Conservation (phyloP, 2,329 filamentous ascomycete species). For the Westerdykella ornata region DNA sequence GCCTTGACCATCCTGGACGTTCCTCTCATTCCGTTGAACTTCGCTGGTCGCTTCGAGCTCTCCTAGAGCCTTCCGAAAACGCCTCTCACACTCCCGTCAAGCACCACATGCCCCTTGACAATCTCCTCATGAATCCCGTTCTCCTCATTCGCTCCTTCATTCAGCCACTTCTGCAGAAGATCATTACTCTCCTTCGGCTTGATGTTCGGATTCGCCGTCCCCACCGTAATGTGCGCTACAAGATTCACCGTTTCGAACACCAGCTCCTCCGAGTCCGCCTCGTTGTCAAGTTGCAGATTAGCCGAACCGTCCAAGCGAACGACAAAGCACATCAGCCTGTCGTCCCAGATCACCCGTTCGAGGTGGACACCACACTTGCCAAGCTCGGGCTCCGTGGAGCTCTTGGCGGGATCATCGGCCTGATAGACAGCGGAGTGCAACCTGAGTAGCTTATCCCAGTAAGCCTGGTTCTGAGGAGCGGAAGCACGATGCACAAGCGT, state of each 20-base stretch:
- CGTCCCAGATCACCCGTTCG: slow-evolving; percentile 70
- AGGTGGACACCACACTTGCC: slow-evolving; percentile 59
- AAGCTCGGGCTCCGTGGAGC: slow-evolving; percentile 47
- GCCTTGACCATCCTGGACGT: too few species aligned
- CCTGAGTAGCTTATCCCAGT: slow-evolving; percentile 69
- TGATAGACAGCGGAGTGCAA: slow-evolving; percentile 43
- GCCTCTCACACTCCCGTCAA: slow-evolving; percentile 51
- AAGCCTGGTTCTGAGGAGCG: slow-evolving; percentile 53
- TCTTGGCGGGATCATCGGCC: slow-evolving; percentile 28
- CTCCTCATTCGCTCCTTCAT: slow-evolving; percentile 47
- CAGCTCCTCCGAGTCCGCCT: slow-evolving; percentile 36
- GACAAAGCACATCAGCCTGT: slow-evolving; percentile 84
- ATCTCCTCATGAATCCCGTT: slow-evolving; percentile 51
- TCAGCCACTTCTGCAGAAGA: slow-evolving; percentile 67
- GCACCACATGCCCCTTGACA: slow-evolving; percentile 49
- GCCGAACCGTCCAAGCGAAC: slow-evolving; percentile 50
- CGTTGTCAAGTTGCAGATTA: slow-evolving; percentile 14
- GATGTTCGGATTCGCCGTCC: slow-evolving; percentile 64
- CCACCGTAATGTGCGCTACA: slow-evolving; percentile 82
- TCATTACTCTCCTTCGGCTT: slow-evolving; percentile 96
- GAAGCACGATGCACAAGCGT: slow-evolving; percentile 79
- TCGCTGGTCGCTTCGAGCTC: too few species aligned
- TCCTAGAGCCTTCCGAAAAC: slow-evolving; percentile 23
- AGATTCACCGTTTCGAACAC: slow-evolving; percentile 61
- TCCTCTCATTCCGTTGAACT: too few species aligned